phyloP scores from a whole-genome alignment of 495 filamentous ascomycete genomes.

The Aspergillus mulundensis region DNA sequence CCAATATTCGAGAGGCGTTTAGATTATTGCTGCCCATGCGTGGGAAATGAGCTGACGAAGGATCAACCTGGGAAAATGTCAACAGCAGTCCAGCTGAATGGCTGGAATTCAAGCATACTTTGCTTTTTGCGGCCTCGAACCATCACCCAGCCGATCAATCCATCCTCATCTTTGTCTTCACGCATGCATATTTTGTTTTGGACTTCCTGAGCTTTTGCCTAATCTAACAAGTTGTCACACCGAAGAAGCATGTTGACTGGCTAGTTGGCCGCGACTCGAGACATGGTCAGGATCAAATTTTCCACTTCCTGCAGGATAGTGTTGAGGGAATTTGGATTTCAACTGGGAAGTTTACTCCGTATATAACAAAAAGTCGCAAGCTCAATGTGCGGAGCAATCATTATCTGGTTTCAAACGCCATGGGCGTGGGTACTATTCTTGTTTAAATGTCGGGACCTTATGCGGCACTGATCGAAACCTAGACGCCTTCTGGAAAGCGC shows the following conservation, averaged over 20 bases:
- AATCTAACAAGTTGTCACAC: background rate
- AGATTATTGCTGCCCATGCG: background rate
- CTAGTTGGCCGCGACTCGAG: no score
- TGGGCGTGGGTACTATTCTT: background rate
- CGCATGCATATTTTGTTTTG: background rate
- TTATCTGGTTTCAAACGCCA: background rate
- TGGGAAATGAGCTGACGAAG: background rate
- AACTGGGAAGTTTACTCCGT: no score
- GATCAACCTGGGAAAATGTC: background rate
- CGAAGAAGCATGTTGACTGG: background rate
- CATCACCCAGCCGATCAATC: background rate
- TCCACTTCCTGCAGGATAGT: background rate
- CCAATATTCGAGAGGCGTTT: background rate
- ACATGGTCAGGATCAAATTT: no score
- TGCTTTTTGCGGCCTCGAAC: background rate
- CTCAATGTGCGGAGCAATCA: background rate
- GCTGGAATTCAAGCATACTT: background rate
- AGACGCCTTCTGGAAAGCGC: background rate
- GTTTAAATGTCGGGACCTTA: no score
- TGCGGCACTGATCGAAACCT: background rate
- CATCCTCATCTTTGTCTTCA: background rate
- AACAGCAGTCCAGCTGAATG: background rate
- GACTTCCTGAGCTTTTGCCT: background rate
- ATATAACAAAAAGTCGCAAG: no score
- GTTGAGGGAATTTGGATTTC: no score